Base-by-base conservation (phyloP, 129 eudicot species). In the Artemisia annua region DNA sequence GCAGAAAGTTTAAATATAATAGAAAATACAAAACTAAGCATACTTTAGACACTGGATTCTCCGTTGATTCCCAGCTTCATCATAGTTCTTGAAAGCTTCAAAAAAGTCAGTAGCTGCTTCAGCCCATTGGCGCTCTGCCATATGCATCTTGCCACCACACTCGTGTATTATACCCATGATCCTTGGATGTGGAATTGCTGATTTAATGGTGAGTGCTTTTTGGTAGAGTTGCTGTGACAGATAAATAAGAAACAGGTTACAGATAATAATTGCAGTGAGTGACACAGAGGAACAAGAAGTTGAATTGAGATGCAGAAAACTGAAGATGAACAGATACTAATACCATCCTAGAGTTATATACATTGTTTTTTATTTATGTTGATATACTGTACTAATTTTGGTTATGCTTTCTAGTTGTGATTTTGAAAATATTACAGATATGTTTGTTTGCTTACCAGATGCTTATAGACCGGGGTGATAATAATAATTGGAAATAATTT, bases 61-160 rank as follows among this genome's bases (percentile, higher is more conserved):
- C 63, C 97, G 75, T 53, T 90, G 96, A 71, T 95, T 95, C 66
- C 99, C 99, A 59, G 99, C 99, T 83, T 94, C 99, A 69, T 95
- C 99, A 74, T 95, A 95, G 77, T 95, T 95, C 72, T 95, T 95
- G 58, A 95, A 95, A 66, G 99, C 99, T 82, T 95, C 99, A 81
- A 94, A 94, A 79, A 95, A 95, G 73, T 95, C 97, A 7, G 99
- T 95, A 71, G 99, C 99, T 55, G 99, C 99, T 17, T 95, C 99
- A 19, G 96, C 89, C 99, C 99, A 95, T 81, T 86, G 97, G 32
- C 99, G 93, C 80, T 95, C 99, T 46, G 96, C 96, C 99, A 95
- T 95, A 64, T 95, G 99, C 99, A 95, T 95, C 77, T 95, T 95
- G 46, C 99, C 99, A 32, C 99, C 99, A 80, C 97, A 95, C 75